A percentile compares a stretch with the other conserved stretches of the same genome.
phyloP scores from a whole-genome alignment of 768 basidiomycete species.

The Crucibulum laeve region DNA sequence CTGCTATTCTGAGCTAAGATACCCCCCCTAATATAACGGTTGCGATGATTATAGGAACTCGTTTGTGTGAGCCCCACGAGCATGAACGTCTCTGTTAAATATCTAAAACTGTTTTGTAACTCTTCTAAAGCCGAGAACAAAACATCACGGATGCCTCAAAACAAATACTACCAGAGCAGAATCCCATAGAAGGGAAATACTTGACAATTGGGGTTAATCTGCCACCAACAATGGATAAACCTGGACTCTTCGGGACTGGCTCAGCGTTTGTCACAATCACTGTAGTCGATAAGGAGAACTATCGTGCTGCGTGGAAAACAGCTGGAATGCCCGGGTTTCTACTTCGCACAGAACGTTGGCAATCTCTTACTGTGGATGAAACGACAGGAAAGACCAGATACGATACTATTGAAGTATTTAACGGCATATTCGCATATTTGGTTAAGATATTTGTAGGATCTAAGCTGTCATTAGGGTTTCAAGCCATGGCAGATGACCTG shows the following conservation, averaged over 20 bases:
- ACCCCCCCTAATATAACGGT: slow-evolving; percentile 1
- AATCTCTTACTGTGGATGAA: slow-evolving; percentile 45
- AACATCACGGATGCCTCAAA: slow-evolving; percentile 34
- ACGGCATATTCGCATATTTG: slow-evolving; percentile 49
- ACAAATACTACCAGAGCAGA: slow-evolving; percentile 41
- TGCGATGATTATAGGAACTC: slow-evolving; percentile 48
- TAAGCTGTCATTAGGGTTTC: slow-evolving; percentile 40
- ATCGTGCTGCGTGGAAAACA: slow-evolving; percentile 55
- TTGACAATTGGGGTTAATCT: slow-evolving; percentile 52
- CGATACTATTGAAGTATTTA: slow-evolving; percentile 60
- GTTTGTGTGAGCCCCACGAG: slow-evolving; percentile 44
- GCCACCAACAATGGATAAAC: slow-evolving; percentile 51
- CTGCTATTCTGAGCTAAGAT: neutral
- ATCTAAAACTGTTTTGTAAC: neutral
- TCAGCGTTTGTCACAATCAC: slow-evolving; percentile 44
- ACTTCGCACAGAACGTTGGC: slow-evolving; percentile 59
- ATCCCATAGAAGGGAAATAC: slow-evolving; percentile 41
- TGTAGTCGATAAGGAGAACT: slow-evolving; percentile 45
- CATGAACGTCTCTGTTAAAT: slow-evolving; percentile 3
- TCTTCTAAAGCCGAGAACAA: slow-evolving; percentile 40
- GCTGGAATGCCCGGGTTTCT: slow-evolving; percentile 38
- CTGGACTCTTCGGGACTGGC: slow-evolving; percentile 28
- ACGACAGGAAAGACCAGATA: slow-evolving; percentile 56
- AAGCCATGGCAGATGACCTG: slow-evolving; percentile 53
- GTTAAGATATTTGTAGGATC: slow-evolving; percentile 38